These are phyloP conservation scores for Arxiozyma telluris DNA, from an alignment of 1,139 yeast species.

Conservation along the genomic window DNA sequence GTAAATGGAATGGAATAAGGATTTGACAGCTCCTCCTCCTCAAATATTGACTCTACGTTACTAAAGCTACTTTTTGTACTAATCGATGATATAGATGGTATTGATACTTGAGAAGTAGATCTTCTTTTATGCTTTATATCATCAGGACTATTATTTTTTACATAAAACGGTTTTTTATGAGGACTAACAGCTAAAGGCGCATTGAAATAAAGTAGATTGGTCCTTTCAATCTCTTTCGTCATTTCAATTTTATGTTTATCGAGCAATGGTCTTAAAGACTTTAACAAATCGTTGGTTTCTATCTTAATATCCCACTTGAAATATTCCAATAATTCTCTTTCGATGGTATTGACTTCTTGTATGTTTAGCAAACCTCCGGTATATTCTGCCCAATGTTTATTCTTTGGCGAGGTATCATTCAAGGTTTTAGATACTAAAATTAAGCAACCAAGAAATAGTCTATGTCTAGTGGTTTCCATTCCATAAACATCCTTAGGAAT, in stretches of 20 bases:
- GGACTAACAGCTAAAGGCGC: conserved; percentile 10
- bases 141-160: conserved; percentile 5
- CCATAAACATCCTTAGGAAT: conserved; percentile 88
- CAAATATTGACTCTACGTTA: not conserved
- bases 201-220: conserved; percentile 18
- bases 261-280: conserved; percentile 66
- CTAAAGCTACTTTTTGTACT: conserved; percentile 5
- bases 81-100: conserved; percentile 20
- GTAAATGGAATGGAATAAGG: conserved; percentile 3
- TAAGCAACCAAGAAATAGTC: conserved; percentile 81
- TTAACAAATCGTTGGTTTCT: conserved; percentile 56
- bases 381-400: conserved; percentile 91
- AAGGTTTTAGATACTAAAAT: conserved; percentile 83
- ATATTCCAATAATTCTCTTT: conserved; percentile 71
- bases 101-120: conserved; percentile 13
- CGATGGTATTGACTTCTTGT: conserved; percentile 82
- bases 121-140: not conserved
- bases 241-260: not conserved
- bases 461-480: conserved; percentile 86
- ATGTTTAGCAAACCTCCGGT: conserved; percentile 73
- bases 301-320: conserved; percentile 79
- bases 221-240: not conserved
- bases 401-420: conserved; percentile 89
- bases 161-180: conserved; percentile 8
- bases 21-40: not conserved